These are phyloP conservation scores for Cordyceps tenuipes DNA, from an alignment of 2,329 filamentous ascomycete species.

Conservation along the genomic window DNA sequence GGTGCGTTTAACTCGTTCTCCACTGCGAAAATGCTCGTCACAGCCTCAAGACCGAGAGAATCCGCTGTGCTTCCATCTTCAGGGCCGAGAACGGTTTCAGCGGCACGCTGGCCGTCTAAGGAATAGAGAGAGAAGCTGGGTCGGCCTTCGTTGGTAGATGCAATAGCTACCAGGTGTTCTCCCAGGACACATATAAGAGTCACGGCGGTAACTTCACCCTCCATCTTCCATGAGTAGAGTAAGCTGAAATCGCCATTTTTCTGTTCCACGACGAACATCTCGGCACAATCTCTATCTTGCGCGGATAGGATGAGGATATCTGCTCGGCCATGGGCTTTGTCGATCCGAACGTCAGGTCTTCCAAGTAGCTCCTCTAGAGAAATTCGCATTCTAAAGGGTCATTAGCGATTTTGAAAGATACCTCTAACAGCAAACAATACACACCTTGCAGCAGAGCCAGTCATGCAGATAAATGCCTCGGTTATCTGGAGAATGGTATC, in stretches of 20 bases:
- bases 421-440: not conserved
- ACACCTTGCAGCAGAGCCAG: not conserved
- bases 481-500: slow-evolving; percentile 22
- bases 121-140: slow-evolving; percentile 2
- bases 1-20: slow-evolving; percentile 20
- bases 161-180: not conserved
- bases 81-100: not conserved
- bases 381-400: slow-evolving; percentile 21
- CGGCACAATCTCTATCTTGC: slow-evolving; percentile 17
- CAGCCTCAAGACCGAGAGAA: slow-evolving; percentile 26
- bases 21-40: slow-evolving; percentile 37
- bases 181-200: not conserved
- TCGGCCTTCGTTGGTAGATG: not conserved
- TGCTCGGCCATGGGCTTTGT: slow-evolving; percentile 34
- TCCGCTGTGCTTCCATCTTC: not conserved
- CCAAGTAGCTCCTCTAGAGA: slow-evolving; percentile 25
- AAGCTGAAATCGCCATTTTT: not conserved
- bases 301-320: slow-evolving; percentile 36
- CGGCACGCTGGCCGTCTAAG: not conserved
- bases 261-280: not conserved
- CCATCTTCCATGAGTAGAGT: not conserved
- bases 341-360: slow-evolving; percentile 22
- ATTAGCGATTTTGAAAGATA: not conserved
- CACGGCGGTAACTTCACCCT: slow-evolving; percentile 8
- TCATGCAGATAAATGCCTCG: not conserved